These are phyloP conservation scores for Thielaviopsis populi DNA, from an alignment of 2,329 filamentous ascomycete species.

Conservation along the genomic window DNA sequence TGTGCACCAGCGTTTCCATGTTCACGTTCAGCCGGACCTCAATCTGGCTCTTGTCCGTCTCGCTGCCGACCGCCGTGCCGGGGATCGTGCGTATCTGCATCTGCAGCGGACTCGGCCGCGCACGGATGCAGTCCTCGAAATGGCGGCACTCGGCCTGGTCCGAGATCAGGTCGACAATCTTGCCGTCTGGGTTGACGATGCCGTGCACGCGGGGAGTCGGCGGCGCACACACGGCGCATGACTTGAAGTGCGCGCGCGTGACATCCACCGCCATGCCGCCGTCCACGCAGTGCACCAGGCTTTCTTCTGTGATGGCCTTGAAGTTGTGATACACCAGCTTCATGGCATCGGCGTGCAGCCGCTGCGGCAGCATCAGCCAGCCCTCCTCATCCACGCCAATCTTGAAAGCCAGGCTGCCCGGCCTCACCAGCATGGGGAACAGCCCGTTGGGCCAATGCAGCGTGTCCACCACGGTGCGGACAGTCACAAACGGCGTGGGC, in stretches of 20 bases:
- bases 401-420: neutral
- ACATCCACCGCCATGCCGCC: neutral
- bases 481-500: constrained; percentile 4
- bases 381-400: neutral
- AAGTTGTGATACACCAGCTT: constrained; percentile 9
- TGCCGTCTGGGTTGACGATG: constrained; percentile 9
- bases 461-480: neutral
- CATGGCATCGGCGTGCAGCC: constrained; percentile 8
- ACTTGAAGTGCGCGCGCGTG: neutral
- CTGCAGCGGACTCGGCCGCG: constrained; percentile 13
- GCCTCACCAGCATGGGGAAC: constrained; percentile 3
- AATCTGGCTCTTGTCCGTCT: neutral
- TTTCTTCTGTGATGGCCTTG: constrained; percentile 2
- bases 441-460: constrained; percentile 1
- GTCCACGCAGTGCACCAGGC: neutral
- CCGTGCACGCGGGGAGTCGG: neutral
- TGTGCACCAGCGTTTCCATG: constrained; percentile 17
- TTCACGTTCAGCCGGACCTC: constrained; percentile 18
- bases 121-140: constrained; percentile 14
- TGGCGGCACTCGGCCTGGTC: constrained; percentile 9
- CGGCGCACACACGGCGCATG: constrained; percentile 8
- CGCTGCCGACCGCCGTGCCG: neutral
- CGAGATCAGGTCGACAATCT: constrained; percentile 13
- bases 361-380: constrained; percentile 11
- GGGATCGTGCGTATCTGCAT: constrained; percentile 6